A percentile compares a stretch with the other conserved stretches of the same genome.
These are phyloP conservation scores for Diaporthe citriasiana DNA, from an alignment of 2,329 filamentous ascomycete species.

Conservation along the genomic window DNA sequence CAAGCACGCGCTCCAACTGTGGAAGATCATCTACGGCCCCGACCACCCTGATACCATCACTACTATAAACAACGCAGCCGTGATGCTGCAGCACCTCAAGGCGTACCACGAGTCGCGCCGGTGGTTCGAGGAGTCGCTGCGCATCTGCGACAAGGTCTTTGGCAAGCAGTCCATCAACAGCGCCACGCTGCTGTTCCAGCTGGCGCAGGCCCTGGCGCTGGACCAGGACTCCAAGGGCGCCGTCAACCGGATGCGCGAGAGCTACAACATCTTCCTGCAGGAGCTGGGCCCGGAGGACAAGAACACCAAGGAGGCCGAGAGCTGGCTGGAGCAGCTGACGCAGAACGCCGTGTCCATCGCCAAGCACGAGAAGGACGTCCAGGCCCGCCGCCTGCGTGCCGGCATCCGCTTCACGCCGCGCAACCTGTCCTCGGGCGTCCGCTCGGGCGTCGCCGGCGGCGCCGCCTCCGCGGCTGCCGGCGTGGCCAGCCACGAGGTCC, in stretches of 20 bases:
- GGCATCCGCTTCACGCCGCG: conserved; percentile 76
- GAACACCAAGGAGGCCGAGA: conserved; percentile 98
- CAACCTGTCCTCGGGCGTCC: conserved; percentile 68
- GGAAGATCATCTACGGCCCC: conserved; percentile 96
- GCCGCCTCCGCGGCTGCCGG: conserved; percentile 49
- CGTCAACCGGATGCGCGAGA: conserved; percentile 94
- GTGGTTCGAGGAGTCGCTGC: conserved; percentile 96
- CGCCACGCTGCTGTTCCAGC: conserved; percentile 95
- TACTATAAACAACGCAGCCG: conserved; percentile 97
- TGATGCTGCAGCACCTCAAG: conserved; percentile 98
- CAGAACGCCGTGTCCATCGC: conserved; percentile 95
- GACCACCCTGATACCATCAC: conserved; percentile 98
- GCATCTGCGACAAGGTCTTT: conserved; percentile 90
- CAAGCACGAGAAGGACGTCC: conserved; percentile 90
- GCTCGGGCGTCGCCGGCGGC: conserved; percentile 57
- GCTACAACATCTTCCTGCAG: conserved; percentile 92
- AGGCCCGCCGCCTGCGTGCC: conserved; percentile 79
- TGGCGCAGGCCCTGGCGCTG: conserved; percentile 94
- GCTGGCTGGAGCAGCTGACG: conserved; percentile 95
- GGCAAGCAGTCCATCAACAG: conserved; percentile 93
- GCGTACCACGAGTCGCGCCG: conserved; percentile 93
- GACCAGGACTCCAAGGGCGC: conserved; percentile 95
- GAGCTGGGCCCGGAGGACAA: conserved; percentile 91
- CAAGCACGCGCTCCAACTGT: conserved; percentile 92
- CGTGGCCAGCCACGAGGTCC: conserved; percentile 43